These are phyloP conservation scores for Lolium perenne DNA, from an alignment of 176 grass and related monocot species.

Conservation along the genomic window DNA sequence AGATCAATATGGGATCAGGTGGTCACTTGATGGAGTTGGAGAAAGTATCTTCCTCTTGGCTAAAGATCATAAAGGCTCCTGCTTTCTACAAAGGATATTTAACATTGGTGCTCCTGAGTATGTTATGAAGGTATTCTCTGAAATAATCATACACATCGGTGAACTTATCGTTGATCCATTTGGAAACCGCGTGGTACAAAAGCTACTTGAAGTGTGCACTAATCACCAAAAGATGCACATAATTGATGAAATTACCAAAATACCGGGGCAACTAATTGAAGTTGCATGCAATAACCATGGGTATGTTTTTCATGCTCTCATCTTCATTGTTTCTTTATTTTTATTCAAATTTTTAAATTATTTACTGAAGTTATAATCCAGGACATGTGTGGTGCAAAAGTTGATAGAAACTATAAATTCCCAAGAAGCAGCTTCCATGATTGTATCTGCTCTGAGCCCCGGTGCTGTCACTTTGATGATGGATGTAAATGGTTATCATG, in stretches of 20 bases:
- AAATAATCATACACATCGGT: constrained; percentile 55
- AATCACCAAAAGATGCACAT: constrained; percentile 59
- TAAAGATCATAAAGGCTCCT: constrained; percentile 71
- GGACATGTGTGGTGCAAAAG: constrained; percentile 79
- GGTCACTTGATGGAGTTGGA: constrained; percentile 39
- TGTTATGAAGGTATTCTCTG: constrained; percentile 61
- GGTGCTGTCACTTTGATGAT: constrained; percentile 59
- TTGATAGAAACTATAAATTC: constrained; percentile 67
- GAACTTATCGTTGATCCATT: constrained; percentile 70
- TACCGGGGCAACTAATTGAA: constrained; percentile 47
- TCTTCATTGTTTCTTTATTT: background rate
- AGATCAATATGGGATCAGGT: background rate
- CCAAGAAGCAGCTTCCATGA: constrained; percentile 49
- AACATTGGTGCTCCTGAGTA: constrained; percentile 51
- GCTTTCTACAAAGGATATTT: constrained; percentile 64
- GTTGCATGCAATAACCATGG: constrained; percentile 81
- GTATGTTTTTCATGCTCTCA: constrained; percentile 46
- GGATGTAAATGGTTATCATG: constrained; percentile 74
- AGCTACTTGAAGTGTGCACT: constrained; percentile 62
- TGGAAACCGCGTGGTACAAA: constrained; percentile 73
- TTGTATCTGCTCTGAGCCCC: constrained; percentile 61
- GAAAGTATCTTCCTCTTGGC: constrained; percentile 58
- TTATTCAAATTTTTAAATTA: background rate
- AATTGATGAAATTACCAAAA: constrained; percentile 67
- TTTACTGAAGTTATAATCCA: constrained; percentile 45